A percentile compares a stretch with the other conserved stretches of the same genome.
Evolutionary conservation across 2,329 filamentous ascomycete species (phyloP).

Genomic region (Diaporthe ilicicola): DNA sequence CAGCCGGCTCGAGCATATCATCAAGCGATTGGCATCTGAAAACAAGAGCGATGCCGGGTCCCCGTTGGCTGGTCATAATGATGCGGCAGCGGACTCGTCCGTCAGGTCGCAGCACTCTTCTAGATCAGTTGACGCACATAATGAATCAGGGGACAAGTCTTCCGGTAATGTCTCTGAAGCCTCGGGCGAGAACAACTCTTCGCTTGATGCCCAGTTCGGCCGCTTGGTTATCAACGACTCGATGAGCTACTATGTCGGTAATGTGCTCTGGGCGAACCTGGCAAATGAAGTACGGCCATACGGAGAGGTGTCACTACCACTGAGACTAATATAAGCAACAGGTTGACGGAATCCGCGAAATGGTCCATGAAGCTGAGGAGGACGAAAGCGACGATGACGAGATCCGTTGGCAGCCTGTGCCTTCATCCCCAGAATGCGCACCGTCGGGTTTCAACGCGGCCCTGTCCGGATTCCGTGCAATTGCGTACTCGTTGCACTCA

Average conservation of each 20-base stretch:
- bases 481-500: constrained; percentile 37
- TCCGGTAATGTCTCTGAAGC: background rate
- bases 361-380: constrained; percentile 27
- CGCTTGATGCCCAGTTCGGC: constrained; percentile 27
- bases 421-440: background rate
- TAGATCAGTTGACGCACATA: background rate
- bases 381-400: constrained; percentile 17
- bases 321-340: background rate
- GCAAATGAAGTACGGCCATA: constrained; percentile 27
- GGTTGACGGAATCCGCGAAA: constrained; percentile 34
- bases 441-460: constrained; percentile 36
- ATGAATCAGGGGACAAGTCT: too few species aligned
- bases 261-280: constrained; percentile 32
- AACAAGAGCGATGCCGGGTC: background rate
- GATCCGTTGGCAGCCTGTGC: background rate
- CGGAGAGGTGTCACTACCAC: rapidly evolving
- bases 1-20: constrained; percentile 27
- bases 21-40: constrained; percentile 24
- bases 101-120: too few species aligned
- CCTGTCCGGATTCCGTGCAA: constrained; percentile 38
- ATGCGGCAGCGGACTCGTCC: background rate
- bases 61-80: background rate
- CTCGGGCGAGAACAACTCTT: background rate
- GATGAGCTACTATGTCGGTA: constrained; percentile 35
- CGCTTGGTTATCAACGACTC: constrained; percentile 29